A percentile compares a stretch with the other conserved stretches of the same genome.
These are phyloP conservation scores for Proliferodiscus dingleyae DNA, from an alignment of 2,329 filamentous ascomycete species.

Conservation along the genomic window DNA sequence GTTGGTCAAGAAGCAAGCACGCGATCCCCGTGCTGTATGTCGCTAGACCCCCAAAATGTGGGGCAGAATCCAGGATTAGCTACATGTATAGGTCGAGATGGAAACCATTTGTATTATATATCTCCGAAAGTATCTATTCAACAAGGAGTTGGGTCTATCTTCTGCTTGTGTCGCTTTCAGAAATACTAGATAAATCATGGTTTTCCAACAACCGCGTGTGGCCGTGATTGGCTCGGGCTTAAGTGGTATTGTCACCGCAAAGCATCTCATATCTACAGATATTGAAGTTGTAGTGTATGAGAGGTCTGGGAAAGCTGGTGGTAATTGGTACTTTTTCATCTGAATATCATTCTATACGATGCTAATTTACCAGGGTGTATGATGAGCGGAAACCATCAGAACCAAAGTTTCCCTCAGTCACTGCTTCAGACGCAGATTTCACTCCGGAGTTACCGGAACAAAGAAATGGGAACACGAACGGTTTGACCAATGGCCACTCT, in stretches of 20 bases:
- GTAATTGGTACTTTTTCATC: conserved; percentile 41
- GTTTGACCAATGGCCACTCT: neutral
- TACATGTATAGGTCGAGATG: no score
- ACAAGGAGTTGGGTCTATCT: neutral
- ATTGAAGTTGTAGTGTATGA: conserved; percentile 51
- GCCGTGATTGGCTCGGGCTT: conserved; percentile 49
- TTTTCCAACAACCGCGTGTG: neutral
- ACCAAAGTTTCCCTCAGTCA: conserved; percentile 20
- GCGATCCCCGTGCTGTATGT: neutral
- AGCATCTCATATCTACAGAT: conserved; percentile 40
- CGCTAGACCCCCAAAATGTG: neutral
- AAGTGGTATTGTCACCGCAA: conserved; percentile 43
- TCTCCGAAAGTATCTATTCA: neutral
- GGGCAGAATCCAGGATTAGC: neutral
- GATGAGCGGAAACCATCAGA: conserved; percentile 22
- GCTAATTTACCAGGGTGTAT: conserved; percentile 18
- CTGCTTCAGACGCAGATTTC: conserved; percentile 19
- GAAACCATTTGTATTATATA: neutral
- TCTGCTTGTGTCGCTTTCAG: neutral
- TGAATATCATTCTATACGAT: neutral
- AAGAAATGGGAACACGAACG: neutral
- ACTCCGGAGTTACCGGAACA: conserved; percentile 5
- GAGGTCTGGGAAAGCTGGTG: conserved; percentile 45
- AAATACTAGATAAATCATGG: neutral
- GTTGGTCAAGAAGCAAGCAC: neutral